Conservation (phyloP, 2,329 filamentous ascomycete species). For the Coniochaeta sp. region DNA sequence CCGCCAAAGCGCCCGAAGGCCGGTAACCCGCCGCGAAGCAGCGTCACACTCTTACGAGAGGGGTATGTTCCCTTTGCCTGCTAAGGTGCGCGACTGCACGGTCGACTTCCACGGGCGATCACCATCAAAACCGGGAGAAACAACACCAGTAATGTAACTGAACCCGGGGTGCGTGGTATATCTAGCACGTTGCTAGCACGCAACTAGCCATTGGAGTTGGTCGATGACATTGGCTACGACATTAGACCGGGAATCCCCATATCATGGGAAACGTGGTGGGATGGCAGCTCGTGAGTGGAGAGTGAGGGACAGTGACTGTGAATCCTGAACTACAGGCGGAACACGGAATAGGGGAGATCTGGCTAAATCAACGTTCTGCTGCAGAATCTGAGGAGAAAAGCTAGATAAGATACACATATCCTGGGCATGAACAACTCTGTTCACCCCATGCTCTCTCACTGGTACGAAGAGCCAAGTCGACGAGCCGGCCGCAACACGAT, state of each 20-base stretch:
- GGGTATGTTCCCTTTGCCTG: background rate
- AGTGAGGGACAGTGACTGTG: too few relatives aligned
- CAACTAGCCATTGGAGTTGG: background rate
- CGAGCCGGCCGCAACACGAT: too few relatives aligned
- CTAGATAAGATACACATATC: too few relatives aligned
- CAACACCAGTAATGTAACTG: background rate
- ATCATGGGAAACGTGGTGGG: background rate
- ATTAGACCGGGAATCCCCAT: too few relatives aligned
- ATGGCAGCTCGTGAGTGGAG: background rate
- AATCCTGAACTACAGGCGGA: background rate
- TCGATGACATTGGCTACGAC: too few relatives aligned
- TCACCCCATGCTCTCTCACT: too few relatives aligned
- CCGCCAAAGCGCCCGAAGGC: background rate
- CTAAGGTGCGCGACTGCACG: too few relatives aligned
- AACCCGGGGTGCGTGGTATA: background rate
- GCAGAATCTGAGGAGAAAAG: too few relatives aligned
- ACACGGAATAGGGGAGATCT: too few relatives aligned
- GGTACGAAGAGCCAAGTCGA: too few relatives aligned
- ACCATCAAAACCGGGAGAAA: background rate
- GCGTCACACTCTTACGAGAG: background rate
- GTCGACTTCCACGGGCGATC: background rate
- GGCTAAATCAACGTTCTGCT: too few relatives aligned
- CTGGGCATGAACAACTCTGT: too few relatives aligned
- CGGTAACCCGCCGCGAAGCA: background rate
- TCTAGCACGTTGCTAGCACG: background rate